Conservation (phyloP, 192 early-diverging fungal genomes). For the Podila verticillata region DNA sequence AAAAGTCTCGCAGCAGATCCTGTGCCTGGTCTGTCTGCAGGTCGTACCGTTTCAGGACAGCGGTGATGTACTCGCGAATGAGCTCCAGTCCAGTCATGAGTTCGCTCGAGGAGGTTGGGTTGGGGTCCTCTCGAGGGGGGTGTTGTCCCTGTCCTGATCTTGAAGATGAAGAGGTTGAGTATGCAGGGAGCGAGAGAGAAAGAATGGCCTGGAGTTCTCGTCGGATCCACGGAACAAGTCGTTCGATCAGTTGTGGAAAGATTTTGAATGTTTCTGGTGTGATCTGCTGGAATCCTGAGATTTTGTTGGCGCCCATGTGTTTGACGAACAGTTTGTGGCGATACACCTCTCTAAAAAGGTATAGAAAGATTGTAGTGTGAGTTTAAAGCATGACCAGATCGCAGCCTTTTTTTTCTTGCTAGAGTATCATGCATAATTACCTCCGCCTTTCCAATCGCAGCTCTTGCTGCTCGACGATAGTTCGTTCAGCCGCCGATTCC, state of each 20-base stretch:
- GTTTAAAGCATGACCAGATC: no score
- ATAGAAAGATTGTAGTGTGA: no score
- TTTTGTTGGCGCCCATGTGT: slow-evolving; percentile 38
- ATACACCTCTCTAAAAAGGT: slow-evolving; percentile 23
- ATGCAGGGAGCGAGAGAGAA: neutral
- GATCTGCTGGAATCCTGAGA: slow-evolving; percentile 33
- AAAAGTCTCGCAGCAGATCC: slow-evolving; percentile 29
- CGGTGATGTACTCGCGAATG: slow-evolving; percentile 41
- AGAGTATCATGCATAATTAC: neutral
- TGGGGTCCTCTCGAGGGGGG: neutral
- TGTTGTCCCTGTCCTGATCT: neutral
- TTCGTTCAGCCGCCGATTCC: slow-evolving; percentile 6
- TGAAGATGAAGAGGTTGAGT: neutral
- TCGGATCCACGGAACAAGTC: slow-evolving; percentile 42
- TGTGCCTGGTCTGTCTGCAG: slow-evolving; percentile 35
- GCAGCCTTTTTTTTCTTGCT: neutral
- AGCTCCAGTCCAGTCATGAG: slow-evolving; percentile 21
- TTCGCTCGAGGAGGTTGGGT: neutral
- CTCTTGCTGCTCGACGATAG: slow-evolving; percentile 11
- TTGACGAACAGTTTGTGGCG: slow-evolving; percentile 26
- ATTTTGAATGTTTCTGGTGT: slow-evolving; percentile 33
- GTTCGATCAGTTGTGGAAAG: slow-evolving; percentile 25
- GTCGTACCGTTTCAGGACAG: slow-evolving; percentile 29
- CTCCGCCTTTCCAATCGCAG: slow-evolving; percentile 23
- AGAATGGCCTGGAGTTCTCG: slow-evolving; percentile 33